phyloP scores from a whole-genome alignment of 2,329 filamentous ascomycete genomes.

The Pestalotiopsis sp. region DNA sequence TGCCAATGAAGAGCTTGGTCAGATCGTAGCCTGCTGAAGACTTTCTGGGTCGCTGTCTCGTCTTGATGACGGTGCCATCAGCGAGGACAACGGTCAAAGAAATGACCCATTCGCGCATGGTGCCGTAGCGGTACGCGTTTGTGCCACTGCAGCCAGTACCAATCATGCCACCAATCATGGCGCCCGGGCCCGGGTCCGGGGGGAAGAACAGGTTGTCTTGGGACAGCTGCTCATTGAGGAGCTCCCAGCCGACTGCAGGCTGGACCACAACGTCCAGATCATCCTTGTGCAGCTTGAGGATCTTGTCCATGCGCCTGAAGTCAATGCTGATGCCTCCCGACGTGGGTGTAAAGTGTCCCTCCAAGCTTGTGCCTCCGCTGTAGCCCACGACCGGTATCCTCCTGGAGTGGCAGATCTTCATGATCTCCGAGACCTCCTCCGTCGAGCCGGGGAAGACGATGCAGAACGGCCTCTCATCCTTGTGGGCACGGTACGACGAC shows the following conservation, averaged over 20 bases:
- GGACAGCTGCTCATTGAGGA: constrained; percentile 70
- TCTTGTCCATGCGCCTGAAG: constrained; percentile 73
- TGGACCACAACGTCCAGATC: constrained; percentile 71
- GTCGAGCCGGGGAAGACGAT: constrained; percentile 74
- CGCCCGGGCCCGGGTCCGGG: constrained; percentile 80
- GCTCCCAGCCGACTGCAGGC: constrained; percentile 77
- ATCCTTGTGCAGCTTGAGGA: constrained; percentile 68
- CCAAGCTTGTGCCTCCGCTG: constrained; percentile 75
- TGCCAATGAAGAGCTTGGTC: constrained; percentile 77
- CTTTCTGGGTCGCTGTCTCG: constrained; percentile 74
- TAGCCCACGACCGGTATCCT: constrained; percentile 75
- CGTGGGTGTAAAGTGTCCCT: constrained; percentile 77
- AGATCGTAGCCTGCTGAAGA: constrained; percentile 83
- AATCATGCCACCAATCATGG: constrained; percentile 83
- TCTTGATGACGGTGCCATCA: constrained; percentile 81
- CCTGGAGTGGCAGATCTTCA: constrained; percentile 73
- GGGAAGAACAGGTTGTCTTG: constrained; percentile 79
- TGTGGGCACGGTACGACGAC: constrained; percentile 58
- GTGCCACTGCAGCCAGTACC: constrained; percentile 70
- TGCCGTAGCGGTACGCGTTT: constrained; percentile 82
- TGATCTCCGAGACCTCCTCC: constrained; percentile 72
- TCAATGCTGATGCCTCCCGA: constrained; percentile 76
- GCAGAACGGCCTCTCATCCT: constrained; percentile 60
- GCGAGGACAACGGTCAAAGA: constrained; percentile 80
- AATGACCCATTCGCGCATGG: constrained; percentile 87